phyloP scores from a whole-genome alignment of 331 rosid species.

The Malus hybrid region DNA sequence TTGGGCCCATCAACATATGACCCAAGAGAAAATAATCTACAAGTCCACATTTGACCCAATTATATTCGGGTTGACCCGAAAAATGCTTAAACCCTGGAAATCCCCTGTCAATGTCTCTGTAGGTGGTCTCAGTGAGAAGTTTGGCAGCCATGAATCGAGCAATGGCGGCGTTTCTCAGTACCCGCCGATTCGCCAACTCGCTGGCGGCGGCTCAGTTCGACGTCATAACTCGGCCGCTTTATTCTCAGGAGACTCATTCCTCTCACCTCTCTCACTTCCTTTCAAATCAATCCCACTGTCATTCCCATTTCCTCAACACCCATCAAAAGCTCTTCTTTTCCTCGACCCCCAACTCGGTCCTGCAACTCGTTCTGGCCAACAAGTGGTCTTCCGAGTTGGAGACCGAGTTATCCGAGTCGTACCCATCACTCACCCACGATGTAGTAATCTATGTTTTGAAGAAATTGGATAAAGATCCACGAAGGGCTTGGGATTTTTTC shows the following conservation, averaged over 20 bases:
- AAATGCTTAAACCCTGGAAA: conserved; percentile 21
- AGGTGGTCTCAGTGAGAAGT: neutral
- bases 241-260: conserved; percentile 46
- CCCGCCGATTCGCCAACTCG: conserved; percentile 41
- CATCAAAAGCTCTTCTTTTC: conserved; percentile 39
- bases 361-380: conserved; percentile 42
- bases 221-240: conserved; percentile 21
- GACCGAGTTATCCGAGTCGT: conserved; percentile 35
- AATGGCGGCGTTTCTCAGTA: conserved; percentile 23
- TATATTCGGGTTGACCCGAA: neutral
- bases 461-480: conserved; percentile 50
- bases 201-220: conserved; percentile 24
- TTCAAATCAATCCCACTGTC: conserved; percentile 10
- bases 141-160: conserved; percentile 49
- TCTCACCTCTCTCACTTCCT: conserved; percentile 21
- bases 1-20: neutral
- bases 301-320: conserved; percentile 10
- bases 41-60: neutral
- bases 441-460: conserved; percentile 55
- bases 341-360: conserved; percentile 51
- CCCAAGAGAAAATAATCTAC: neutral
- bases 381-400: conserved; percentile 69
- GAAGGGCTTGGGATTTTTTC: conserved; percentile 61
- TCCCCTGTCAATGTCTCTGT: neutral
- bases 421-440: conserved; percentile 50